Conservation (phyloP, 2,329 filamentous ascomycete species). For the Neopestalotiopsis rosae region DNA sequence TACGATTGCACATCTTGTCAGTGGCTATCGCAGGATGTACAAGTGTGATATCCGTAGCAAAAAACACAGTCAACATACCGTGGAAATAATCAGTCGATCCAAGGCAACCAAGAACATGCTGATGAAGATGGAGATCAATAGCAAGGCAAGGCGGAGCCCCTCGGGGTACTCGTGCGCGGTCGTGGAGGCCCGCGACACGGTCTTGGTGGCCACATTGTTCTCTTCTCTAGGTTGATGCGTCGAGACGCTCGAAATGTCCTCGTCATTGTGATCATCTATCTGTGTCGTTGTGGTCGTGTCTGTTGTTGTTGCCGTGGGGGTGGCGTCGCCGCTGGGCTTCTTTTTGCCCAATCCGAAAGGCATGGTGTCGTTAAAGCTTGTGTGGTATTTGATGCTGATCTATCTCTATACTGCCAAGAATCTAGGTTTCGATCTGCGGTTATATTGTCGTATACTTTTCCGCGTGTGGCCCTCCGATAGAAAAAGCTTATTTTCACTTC, state of each 20-base stretch:
- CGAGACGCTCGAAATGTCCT: slow-evolving; percentile 1
- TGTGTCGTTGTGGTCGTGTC: slow-evolving; percentile 3
- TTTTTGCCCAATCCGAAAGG: slow-evolving; percentile 17
- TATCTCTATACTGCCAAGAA: neutral
- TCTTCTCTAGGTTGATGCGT: neutral
- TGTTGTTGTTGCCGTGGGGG: neutral
- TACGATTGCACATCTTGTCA: neutral
- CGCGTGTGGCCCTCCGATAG: too few relatives aligned
- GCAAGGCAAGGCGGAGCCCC: slow-evolving; percentile 36
- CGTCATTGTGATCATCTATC: neutral
- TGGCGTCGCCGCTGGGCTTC: slow-evolving; percentile 1
- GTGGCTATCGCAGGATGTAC: too few relatives aligned
- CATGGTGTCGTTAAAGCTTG: neutral
- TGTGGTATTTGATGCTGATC: neutral
- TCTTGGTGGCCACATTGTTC: slow-evolving; percentile 16
- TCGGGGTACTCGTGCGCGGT: slow-evolving; percentile 37
- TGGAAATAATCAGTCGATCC: slow-evolving; percentile 43
- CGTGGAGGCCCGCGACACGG: slow-evolving; percentile 13
- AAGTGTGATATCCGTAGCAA: too few relatives aligned
- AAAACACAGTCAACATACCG: slow-evolving; percentile 21
- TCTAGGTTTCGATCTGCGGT: neutral
- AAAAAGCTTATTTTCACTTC: too few relatives aligned
- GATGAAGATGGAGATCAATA: slow-evolving; percentile 40
- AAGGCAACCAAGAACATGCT: slow-evolving; percentile 46
- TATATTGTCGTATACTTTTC: too few relatives aligned